Conservation (phyloP, 177 flowering plant species). For the Tripterygium wilfordii region DNA sequence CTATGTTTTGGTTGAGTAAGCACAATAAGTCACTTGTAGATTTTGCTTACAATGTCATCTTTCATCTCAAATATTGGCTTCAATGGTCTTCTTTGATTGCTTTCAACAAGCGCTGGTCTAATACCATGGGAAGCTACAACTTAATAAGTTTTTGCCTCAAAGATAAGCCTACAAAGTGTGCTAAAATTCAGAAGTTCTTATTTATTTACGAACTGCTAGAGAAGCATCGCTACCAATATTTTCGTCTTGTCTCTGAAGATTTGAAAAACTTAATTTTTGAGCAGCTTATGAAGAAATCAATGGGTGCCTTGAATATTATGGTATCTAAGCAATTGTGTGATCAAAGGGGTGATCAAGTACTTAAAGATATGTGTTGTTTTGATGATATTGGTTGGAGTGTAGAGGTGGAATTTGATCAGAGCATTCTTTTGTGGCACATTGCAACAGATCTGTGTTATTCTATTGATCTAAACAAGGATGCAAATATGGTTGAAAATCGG, state of each 20-base stretch:
- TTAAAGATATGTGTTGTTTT: not conserved
- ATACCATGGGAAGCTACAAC: constrained; percentile 17
- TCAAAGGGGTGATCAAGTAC: constrained; percentile 6
- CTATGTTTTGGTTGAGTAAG: constrained; percentile 1
- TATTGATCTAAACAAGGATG: not conserved
- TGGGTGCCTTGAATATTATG: no score
- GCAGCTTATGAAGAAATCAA: not conserved
- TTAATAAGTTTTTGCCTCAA: constrained; percentile 13
- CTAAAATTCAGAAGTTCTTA: not conserved
- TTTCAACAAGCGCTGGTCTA: constrained; percentile 21
- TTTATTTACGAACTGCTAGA: not conserved
- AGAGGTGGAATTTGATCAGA: constrained; percentile 3
- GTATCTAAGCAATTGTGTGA: not conserved
- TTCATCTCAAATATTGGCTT: not conserved
- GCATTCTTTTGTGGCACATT: constrained; percentile 6
- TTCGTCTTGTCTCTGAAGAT: not conserved
- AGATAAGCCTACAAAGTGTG: not conserved
- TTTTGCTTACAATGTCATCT: not conserved
- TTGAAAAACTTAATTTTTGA: constrained; percentile 15
- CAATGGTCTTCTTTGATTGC: no score
- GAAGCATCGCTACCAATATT: not conserved
- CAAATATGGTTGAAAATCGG: not conserved
- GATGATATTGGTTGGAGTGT: constrained; percentile 5
- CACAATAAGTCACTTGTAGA: no score
- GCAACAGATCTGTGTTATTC: constrained; percentile 6